Conservation (phyloP, 208 protist genomes). For the Trypanosoma rangeli region DNA sequence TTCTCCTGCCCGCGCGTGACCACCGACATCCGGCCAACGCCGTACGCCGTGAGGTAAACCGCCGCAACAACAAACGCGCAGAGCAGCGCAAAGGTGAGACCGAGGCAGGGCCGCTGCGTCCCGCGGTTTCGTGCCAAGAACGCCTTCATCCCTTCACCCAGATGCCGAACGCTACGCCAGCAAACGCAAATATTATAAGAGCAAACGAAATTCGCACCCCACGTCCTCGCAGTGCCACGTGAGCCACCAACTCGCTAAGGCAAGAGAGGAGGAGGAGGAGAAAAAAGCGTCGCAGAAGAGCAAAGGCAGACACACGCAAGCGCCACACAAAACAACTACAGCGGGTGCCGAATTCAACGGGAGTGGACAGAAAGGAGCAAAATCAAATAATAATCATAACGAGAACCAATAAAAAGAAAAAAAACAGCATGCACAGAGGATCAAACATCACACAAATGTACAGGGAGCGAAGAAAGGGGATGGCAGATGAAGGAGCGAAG, state of each 20-base stretch:
- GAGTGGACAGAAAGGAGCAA: background rate
- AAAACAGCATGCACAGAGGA: background rate
- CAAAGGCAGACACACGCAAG: too few species aligned
- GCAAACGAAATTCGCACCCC: background rate
- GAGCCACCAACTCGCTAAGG: background rate
- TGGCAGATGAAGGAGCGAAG: background rate
- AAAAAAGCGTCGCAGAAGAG: background rate
- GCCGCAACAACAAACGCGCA: background rate
- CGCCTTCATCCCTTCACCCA: background rate
- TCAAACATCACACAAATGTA: background rate
- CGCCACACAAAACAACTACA: background rate
- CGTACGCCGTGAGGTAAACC: conserved; percentile 16
- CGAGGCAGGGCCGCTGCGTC: background rate
- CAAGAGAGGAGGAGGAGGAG: conserved; percentile 5
- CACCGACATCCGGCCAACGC: conserved; percentile 7
- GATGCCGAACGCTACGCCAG: background rate
- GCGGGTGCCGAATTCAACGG: background rate
- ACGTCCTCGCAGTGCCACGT: background rate
- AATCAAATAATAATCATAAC: background rate
- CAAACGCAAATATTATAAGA: too few species aligned
- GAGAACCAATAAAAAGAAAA: background rate
- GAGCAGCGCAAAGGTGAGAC: background rate
- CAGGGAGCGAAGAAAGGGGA: too few species aligned
- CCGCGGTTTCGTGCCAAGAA: background rate
- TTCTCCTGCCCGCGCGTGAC: conserved; percentile 2